Base-by-base conservation (phyloP, 108 stramenopile genomes). In the Cyclotella cryptica region DNA sequence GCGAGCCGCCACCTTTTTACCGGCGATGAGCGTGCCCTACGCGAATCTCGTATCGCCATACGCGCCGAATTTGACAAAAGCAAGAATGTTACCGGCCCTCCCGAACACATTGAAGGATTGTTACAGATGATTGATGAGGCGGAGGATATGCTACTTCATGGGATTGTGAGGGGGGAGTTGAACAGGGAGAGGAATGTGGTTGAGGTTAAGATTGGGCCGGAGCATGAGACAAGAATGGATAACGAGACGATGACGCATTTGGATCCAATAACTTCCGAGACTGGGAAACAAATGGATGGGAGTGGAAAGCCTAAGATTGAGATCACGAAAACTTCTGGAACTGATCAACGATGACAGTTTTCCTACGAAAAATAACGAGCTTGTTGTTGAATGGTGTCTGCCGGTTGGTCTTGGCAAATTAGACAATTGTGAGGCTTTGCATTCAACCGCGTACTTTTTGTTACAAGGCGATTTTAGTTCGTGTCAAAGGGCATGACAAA, bases 51-150 rank as follows among this genome's bases (percentile, higher is more conserved):
- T 14, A 41, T 82, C 24, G 92, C 90, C 58, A 89, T 95, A 27
- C 87, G 91, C 5, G 64, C 81, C n/a, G 87, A 95, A 69, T 92
- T 93, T 73, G 79, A 81, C 15, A 87, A 85, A 52, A 87, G 93
- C 66, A 75, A 66, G 39, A 53, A 44, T 30, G 84, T 82, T 57
- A 51, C 83, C n/a, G 78, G 85, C 9, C 79, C 84, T 12, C 88
- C 87, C 66, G 84, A 79, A 13, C 89, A 84, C 22, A 86, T 90
- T 47, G 91, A 90, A 66, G 88, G 71, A 58, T 60, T 92, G 49
- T 42, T 96, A 41, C 52, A 74, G n/a, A 92, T 92, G 81, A 84
- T 92, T 55, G 94, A 95, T 69, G 94, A 95, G 60, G 94, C 94
- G 22, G 90, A 89, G 35, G 88, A 92, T 70, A 95, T 95, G 94